Conservation (phyloP, 2,329 filamentous ascomycete genomes). For the Fusarium zealandicum region DNA sequence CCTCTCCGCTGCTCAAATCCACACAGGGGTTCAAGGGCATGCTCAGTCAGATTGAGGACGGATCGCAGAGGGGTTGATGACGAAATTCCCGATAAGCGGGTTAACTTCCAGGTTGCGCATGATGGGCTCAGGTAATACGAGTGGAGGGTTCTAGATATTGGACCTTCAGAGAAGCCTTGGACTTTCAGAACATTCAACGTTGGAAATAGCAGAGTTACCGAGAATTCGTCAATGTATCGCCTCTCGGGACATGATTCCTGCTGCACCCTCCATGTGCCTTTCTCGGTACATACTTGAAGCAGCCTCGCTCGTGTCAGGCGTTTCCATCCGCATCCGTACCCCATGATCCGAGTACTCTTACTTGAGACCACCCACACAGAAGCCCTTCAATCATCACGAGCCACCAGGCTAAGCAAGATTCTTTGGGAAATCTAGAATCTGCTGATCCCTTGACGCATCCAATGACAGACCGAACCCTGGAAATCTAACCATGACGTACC, state of each 20-base stretch:
- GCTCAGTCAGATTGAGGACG: constrained; percentile 5
- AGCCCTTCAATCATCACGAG: not conserved
- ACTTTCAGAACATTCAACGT: too few species aligned
- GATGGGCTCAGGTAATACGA: not conserved
- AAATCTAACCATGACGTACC: not conserved
- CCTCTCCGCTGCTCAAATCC: not conserved
- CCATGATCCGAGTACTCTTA: constrained; percentile 2
- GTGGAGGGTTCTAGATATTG: not conserved
- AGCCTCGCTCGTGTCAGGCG: constrained; percentile 1
- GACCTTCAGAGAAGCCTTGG: too few species aligned
- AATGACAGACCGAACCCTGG: not conserved
- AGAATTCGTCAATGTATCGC: not conserved
- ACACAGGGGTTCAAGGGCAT: constrained; percentile 11
- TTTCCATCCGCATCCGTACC: not conserved
- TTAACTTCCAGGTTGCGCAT: constrained; percentile 8
- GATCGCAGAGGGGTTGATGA: constrained; percentile 28
- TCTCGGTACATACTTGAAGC: not conserved
- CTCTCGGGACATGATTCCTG: not conserved
- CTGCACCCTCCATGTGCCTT: not conserved
- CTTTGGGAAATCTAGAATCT: constrained; percentile 14
- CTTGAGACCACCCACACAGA: constrained; percentile 13
- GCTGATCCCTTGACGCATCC: constrained; percentile 8
- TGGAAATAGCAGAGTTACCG: too few species aligned
- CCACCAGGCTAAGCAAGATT: constrained; percentile 2
- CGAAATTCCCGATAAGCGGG: constrained; percentile 42